A percentile compares a stretch with the other conserved stretches of the same genome.
Evolutionary conservation across 306 rosid genomes (phyloP).

Genomic region (Vicia sativa): DNA sequence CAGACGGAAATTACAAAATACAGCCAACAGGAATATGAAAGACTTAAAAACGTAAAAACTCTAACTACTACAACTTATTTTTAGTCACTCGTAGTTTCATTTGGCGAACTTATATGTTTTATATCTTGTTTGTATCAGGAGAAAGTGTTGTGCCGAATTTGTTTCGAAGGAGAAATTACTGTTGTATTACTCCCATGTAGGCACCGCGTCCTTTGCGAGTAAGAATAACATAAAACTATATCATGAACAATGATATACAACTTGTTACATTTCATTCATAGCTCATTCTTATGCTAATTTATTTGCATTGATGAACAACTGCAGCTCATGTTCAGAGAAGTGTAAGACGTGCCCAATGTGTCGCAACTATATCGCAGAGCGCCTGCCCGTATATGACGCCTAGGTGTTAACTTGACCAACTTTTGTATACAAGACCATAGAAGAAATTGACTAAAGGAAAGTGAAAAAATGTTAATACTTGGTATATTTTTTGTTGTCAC

Average conservation of each 20-base stretch:
- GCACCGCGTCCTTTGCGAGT: slow-evolving; percentile 96
- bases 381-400: slow-evolving; percentile 86
- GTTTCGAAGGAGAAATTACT: slow-evolving; percentile 91
- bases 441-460: slow-evolving; percentile 38
- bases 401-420: slow-evolving; percentile 49
- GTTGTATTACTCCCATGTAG: slow-evolving; percentile 90
- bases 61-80: too few species aligned
- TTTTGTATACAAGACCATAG: slow-evolving; percentile 42
- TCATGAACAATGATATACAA: slow-evolving; percentile 15
- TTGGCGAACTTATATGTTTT: slow-evolving; percentile 27
- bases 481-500: slow-evolving; percentile 39
- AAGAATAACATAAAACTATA: slow-evolving; percentile 51
- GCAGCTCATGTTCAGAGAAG: slow-evolving; percentile 85
- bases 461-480: slow-evolving; percentile 33
- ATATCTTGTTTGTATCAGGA: slow-evolving; percentile 59
- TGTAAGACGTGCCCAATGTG: slow-evolving; percentile 94
- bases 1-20: slow-evolving; percentile 90
- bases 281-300: slow-evolving; percentile 28
- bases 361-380: slow-evolving; percentile 67
- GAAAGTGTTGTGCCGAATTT: slow-evolving; percentile 89
- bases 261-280: slow-evolving; percentile 2
- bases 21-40: slow-evolving; percentile 90
- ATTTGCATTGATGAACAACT: slow-evolving; percentile 36
- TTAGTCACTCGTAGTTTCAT: too few species aligned
- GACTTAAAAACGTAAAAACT: slow-evolving; percentile 85